These are phyloP conservation scores for Linnemannia zychae DNA, from an alignment of 192 early-diverging fungal species.

Conservation along the genomic window DNA sequence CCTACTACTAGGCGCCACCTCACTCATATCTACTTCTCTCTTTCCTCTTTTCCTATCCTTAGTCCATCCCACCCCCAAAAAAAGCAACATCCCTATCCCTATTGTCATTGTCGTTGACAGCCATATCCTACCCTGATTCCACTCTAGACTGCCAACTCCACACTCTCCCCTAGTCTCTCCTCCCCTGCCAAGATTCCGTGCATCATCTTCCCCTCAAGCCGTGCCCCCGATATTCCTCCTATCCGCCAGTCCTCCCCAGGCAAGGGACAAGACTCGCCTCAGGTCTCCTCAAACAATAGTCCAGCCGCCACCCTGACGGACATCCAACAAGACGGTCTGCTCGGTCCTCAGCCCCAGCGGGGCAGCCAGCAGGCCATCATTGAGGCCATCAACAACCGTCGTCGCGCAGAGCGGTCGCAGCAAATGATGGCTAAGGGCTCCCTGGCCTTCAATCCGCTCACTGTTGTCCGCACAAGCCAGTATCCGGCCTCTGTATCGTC, in stretches of 20 bases:
- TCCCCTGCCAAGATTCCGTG: slow-evolving; percentile 11
- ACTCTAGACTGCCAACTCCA: background rate
- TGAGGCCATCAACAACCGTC: slow-evolving; percentile 31
- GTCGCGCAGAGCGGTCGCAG: slow-evolving; percentile 35
- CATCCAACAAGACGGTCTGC: slow-evolving; percentile 33
- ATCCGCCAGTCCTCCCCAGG: background rate
- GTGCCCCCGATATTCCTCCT: slow-evolving; percentile 17
- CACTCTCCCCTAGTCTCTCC: background rate
- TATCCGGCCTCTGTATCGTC: background rate
- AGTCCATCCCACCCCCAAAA: too few species aligned
- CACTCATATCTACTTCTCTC: background rate
- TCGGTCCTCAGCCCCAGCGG: slow-evolving; percentile 22
- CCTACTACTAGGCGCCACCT: background rate
- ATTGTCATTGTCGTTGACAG: background rate
- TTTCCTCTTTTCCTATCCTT: too few species aligned
- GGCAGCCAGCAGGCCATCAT: slow-evolving; percentile 44
- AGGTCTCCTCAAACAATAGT: background rate
- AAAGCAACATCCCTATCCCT: too few species aligned
- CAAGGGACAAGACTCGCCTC: background rate
- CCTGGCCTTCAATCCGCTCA: background rate
- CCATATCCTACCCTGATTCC: background rate
- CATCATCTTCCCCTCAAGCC: slow-evolving; percentile 1
- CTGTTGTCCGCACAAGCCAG: slow-evolving; percentile 6
- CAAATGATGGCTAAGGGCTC: slow-evolving; percentile 23
- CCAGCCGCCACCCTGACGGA: slow-evolving; percentile 26